Evolutionary conservation across 371 early-diverging fungal species (phyloP), one percentile per base, ranked within the genome.

Genomic region (Fennellomyces sp.): DNA sequence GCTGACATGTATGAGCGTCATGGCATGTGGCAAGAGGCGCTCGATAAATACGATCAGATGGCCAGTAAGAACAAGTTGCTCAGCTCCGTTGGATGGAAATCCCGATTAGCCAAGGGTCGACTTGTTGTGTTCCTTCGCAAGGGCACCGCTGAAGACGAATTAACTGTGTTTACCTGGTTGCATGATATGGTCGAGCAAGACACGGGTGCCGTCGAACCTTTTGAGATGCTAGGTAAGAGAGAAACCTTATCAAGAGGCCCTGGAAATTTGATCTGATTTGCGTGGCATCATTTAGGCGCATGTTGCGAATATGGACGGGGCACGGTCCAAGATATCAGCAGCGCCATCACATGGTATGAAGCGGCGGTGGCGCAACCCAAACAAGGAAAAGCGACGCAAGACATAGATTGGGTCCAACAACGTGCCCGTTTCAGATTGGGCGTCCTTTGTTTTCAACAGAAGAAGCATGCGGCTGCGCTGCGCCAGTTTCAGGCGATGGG

Each of bases 401-500:
- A 56, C 2, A 28, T 31, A 13, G 53, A 66, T 26, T 80, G 74
- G 68, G 42, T 57, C 12, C 65, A 74, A 45, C 50, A 65, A 35
- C 60, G 68, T 26, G 70, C 76, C 7, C 52, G 61, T 0, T 73
- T 74, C 41, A 52, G 66, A 27, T 28, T 75, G 3, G 65, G 67
- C 2, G 38, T 42, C 13, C 28, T 65, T 5, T 60, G 25, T 56
- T 60, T 69, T 55, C 59, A 66, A 19, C 25, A 49, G 11, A 33
- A 63, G 2, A 47, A 64, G 17, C 68, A 65, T 39, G 19, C 10
- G 1, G 52, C 58, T 23, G 68, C 76, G 45, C 45, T 62, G 3
- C 58, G 23, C 2, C 56, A 61, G 6, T 31, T 41, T 21, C 57
- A 33, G 33, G 47, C 25, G 29, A 58, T 56, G 27, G 50, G 54